Base-by-base conservation (phyloP, 768 basidiomycete species). In the Kondoa malvinella region DNA sequence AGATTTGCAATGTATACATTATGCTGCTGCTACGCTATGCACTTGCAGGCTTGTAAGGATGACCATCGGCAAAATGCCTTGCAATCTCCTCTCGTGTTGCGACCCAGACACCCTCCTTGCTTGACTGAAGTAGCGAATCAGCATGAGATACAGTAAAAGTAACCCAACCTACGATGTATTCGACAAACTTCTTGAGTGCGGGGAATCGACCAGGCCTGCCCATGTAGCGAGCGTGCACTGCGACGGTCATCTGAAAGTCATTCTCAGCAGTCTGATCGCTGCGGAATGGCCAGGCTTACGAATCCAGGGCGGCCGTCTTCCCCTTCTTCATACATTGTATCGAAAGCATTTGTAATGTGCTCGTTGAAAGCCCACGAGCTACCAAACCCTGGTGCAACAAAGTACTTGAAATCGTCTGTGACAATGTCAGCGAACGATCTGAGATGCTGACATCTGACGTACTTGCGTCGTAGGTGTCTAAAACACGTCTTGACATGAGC, bases 351-450 rank as follows among this genome's bases (percentile, higher is more conserved):
- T 3, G 71, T 70, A 26, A 74, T 66, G 59, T 74, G 67, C 32
- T 71, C 57, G 34, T 66, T 70, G 34, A 67, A 75, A 12, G 74
- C 73, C 56, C 67, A 66, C 21, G 71, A 71, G 69, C 72, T 73
- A 16, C 72, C 74, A 2, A 67, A 68, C 2, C 74, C 73, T 3
- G 65, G n/a, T 29, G 57, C 64, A 29, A 70, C 61, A 33, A 57
- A 70, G 59, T 74, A 73, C 21, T 64, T 68, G 57, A 64, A 67
- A 65, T 71, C 72, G 40, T 50, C 40, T 50, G 21, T n/a, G 40
- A 50, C 12, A 50, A 8, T 21, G 21, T 50, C 40, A 50, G 12
- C 21, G 40, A 50, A 21, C 21, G n/a, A n/a, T n/a, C n/a, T n/a
- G n/a, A n/a, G n/a, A n/a, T n/a, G n/a, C n/a, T n/a, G n/a, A n/a